Evolutionary conservation across 495 filamentous ascomycete genomes (phyloP), one percentile per base, ranked within the genome.

Genomic region (Hypoxylon lenormandii): DNA sequence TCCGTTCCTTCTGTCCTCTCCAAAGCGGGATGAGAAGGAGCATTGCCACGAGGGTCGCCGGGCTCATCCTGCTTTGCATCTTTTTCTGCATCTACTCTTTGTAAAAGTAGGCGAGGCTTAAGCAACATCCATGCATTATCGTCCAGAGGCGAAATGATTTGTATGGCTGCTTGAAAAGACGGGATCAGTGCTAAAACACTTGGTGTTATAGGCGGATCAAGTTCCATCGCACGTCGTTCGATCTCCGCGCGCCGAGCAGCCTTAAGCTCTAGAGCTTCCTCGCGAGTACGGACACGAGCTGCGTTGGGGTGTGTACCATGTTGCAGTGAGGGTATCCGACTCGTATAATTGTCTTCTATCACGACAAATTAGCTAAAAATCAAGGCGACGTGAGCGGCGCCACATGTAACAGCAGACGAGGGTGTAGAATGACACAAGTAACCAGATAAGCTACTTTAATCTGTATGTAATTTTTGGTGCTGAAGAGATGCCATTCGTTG

Each of bases 141-240:
- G 62, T 84, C 86, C 45, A 93, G 76, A 23, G 86, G 85, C 16
- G 81, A 77, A 13, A 85, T 81, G 45, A 92, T 90, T 38, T 90
- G 86, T 36, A 88, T 82, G 12, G 91, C 88, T 12, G 88, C 88
- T 65, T 89, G 85, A 64, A 90, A 92, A 0, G 90, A 85, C 7
- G 88, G 84, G 72, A 92, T 89, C 59, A 88, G 87, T 38, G 80
- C 80, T 36, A 93, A 79, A 12, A 91, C 77, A 59, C 80, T 79
- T 28, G 87, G 74, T 19, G 76, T 69, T 42, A 93, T 72, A 15
- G 90, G 88, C 12, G 90, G 91, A 36, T 86, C 72, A 13, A 93
- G 76, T 22, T 81, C 76, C 72, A 83, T 69, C 69, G 88, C 89
- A 16, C 89, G 85, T 30, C 82, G 82, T 73, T 92, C 90, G 61